Evolutionary conservation across 768 basidiomycete species (phyloP).

Genomic region (Calocera viscosa): DNA sequence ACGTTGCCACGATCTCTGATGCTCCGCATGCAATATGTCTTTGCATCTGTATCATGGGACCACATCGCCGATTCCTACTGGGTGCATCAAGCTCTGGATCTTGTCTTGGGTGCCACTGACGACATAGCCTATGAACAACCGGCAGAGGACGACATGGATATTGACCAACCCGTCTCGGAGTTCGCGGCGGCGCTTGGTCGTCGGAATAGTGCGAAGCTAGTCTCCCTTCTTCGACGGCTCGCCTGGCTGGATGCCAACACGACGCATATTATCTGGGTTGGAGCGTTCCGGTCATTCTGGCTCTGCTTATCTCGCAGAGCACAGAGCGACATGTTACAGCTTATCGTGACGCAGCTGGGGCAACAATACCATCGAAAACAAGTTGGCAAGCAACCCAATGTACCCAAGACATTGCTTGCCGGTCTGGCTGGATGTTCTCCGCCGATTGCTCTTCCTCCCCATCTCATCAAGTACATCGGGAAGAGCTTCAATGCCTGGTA

Average conservation of each 20-base stretch:
- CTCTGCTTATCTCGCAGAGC: slow-evolving; percentile 71
- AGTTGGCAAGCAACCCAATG: slow-evolving; percentile 77
- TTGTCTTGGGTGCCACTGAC: slow-evolving; percentile 65
- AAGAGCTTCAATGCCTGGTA: slow-evolving; percentile 98
- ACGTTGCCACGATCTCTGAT: slow-evolving; percentile 75
- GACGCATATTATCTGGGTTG: slow-evolving; percentile 76
- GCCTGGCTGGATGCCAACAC: slow-evolving; percentile 64
- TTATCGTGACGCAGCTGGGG: slow-evolving; percentile 79
- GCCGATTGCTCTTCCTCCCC: slow-evolving; percentile 79
- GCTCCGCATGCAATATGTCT: slow-evolving; percentile 73
- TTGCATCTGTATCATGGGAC: slow-evolving; percentile 94
- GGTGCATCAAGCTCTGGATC: slow-evolving; percentile 82
- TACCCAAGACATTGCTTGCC: slow-evolving; percentile 78
- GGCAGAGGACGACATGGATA: slow-evolving; percentile 13
- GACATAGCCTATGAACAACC: slow-evolving; percentile 10
- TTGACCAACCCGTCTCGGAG: slow-evolving; percentile 15
- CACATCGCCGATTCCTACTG: slow-evolving; percentile 83
- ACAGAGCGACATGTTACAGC: slow-evolving; percentile 76
- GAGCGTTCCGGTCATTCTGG: slow-evolving; percentile 80
- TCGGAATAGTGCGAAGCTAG: neutral
- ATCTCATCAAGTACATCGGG: slow-evolving; percentile 88
- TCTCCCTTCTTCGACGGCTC: slow-evolving; percentile 47
- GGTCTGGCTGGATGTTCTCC: slow-evolving; percentile 78
- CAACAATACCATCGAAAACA: slow-evolving; percentile 90
- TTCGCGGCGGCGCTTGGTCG: slow-evolving; percentile 17